Conservation (phyloP, 495 filamentous ascomycete genomes). For the Hypoxylon fuscum region DNA sequence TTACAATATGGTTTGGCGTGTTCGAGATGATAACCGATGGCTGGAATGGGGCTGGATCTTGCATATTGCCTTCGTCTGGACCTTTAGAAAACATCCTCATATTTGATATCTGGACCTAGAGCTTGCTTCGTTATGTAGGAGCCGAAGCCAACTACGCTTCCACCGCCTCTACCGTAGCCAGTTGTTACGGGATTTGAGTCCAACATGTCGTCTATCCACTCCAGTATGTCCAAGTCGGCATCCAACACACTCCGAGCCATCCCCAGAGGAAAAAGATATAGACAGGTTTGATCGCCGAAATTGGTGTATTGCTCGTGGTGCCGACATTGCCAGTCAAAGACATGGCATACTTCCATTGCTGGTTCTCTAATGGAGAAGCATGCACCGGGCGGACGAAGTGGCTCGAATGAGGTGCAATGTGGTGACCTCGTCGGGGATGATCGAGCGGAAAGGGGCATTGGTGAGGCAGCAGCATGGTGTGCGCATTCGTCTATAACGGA, state of each 20-base stretch:
- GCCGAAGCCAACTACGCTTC: constrained; percentile 32
- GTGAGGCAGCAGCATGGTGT: constrained; percentile 11
- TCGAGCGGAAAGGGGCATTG: constrained; percentile 3
- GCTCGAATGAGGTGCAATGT: constrained; percentile 24
- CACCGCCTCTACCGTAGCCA: constrained; percentile 28
- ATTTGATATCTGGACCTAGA: constrained; percentile 17
- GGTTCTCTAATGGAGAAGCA: constrained; percentile 31
- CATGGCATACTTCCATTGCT: constrained; percentile 35
- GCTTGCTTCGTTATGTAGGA: constrained; percentile 29
- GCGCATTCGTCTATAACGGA: constrained; percentile 26
- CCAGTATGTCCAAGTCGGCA: constrained; percentile 14
- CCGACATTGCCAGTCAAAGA: constrained; percentile 36
- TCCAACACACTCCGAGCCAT: constrained; percentile 34
- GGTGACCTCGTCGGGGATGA: constrained; percentile 1
- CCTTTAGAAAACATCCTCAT: no score
- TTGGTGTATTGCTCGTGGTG: constrained; percentile 22
- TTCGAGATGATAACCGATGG: no score
- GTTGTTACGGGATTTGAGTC: constrained; percentile 26
- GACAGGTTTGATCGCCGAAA: constrained; percentile 28
- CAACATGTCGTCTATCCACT: constrained; percentile 34
- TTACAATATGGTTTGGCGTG: no score
- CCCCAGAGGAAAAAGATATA: constrained; percentile 36
- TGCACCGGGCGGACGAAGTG: constrained; percentile 26
- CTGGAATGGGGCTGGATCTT: no score
- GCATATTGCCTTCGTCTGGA: no score